These are phyloP conservation scores for Chamaenerion angustifolium DNA, from an alignment of 345 rosid genomes.

Conservation along the genomic window DNA sequence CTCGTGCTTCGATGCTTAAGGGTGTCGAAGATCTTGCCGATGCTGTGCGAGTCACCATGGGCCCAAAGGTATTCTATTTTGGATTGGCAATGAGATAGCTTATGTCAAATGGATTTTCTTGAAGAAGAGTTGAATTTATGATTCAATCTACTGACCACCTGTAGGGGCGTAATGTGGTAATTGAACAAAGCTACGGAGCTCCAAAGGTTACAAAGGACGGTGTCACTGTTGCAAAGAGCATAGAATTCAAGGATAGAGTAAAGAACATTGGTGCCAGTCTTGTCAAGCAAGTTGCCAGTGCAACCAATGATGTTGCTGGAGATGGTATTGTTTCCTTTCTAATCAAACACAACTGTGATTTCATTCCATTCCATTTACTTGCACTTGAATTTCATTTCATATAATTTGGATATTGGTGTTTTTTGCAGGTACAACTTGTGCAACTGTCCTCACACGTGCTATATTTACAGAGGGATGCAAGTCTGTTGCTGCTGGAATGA, in stretches of 20 bases:
- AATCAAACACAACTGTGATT: neutral
- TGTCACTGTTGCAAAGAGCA: constrained; percentile 93
- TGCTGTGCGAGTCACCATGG: constrained; percentile 90
- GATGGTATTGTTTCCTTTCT: constrained; percentile 30
- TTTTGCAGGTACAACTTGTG: constrained; percentile 78
- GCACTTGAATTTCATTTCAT: neutral
- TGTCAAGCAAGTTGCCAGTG: constrained; percentile 97
- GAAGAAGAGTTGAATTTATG: neutral
- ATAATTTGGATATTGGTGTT: neutral
- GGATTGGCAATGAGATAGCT: neutral
- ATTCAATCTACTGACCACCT: neutral
- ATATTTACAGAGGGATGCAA: constrained; percentile 87
- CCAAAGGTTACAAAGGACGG: constrained; percentile 98
- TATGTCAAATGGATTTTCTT: neutral
- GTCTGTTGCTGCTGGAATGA: constrained; percentile 93
- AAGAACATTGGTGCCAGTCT: constrained; percentile 95
- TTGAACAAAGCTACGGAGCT: constrained; percentile 91
- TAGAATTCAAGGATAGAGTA: constrained; percentile 78
- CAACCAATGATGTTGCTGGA: constrained; percentile 87
- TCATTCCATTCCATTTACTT: neutral
- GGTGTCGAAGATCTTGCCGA: constrained; percentile 95
- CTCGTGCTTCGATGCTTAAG: constrained; percentile 74
- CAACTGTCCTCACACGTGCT: constrained; percentile 80
- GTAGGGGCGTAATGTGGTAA: constrained; percentile 86
- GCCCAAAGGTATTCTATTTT: constrained; percentile 63